These are phyloP conservation scores for Hyaloscypha variabilis DNA, from an alignment of 495 filamentous ascomycete species.

Conservation along the genomic window DNA sequence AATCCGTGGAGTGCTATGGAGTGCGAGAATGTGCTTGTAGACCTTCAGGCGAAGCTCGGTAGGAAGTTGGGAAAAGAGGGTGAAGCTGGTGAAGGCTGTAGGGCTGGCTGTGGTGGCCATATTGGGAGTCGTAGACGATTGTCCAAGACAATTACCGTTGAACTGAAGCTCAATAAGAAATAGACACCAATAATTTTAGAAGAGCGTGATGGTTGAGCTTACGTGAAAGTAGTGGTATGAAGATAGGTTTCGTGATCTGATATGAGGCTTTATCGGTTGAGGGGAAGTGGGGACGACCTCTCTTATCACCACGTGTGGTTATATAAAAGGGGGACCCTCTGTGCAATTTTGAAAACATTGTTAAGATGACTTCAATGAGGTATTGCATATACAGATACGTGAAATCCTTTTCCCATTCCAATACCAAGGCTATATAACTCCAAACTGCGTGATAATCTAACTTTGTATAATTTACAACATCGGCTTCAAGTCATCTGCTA, in stretches of 20 bases:
- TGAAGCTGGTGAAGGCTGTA: neutral
- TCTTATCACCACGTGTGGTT: conserved; percentile 1
- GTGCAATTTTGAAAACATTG: too few relatives aligned
- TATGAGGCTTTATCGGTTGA: neutral
- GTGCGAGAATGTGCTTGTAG: neutral
- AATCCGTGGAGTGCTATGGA: conserved; percentile 14
- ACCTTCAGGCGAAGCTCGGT: conserved; percentile 14
- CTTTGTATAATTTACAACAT: conserved; percentile 63
- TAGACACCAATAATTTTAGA: neutral
- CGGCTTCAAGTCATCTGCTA: conserved; percentile 75
- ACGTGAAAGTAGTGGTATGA: neutral
- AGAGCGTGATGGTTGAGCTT: neutral
- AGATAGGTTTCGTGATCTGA: neutral
- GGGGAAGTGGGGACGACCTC: neutral
- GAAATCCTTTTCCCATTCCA: conserved; percentile 3
- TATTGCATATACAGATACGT: neutral
- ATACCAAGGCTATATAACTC: conserved; percentile 3
- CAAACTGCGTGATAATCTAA: neutral
- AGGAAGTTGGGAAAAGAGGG: conserved; percentile 7
- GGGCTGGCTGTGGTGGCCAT: neutral
- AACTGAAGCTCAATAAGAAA: neutral
- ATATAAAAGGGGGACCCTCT: too few relatives aligned
- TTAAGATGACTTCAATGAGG: too few relatives aligned
- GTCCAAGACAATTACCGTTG: neutral
- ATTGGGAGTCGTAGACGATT: neutral